Evolutionary conservation across 2,329 filamentous ascomycete genomes (phyloP).

Genomic region (Nectriaceae sp.): DNA sequence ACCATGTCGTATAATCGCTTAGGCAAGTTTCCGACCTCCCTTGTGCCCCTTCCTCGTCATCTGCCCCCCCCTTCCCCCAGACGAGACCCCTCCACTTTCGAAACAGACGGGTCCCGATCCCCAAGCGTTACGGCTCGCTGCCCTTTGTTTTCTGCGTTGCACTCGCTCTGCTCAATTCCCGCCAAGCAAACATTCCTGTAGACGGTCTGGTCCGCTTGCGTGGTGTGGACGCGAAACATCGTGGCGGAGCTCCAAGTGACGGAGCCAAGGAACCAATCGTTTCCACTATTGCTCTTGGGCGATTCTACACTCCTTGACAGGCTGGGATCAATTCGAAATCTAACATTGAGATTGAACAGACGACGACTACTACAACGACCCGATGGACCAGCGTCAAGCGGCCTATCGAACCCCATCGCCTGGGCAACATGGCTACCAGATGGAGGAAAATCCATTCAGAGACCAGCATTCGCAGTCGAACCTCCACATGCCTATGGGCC

Average conservation of each 20-base stretch:
- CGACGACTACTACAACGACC: constrained; percentile 62
- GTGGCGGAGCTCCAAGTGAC: constrained; percentile 14
- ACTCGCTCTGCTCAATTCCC: neutral
- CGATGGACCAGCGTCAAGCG: constrained; percentile 49
- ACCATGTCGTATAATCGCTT: constrained; percentile 75
- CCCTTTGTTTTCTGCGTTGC: constrained; percentile 3
- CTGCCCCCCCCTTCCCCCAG: constrained; percentile 19
- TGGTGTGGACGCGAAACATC: constrained; percentile 16
- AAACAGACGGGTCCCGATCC: constrained; percentile 14
- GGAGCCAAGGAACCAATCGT: neutral
- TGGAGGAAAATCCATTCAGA: constrained; percentile 75
- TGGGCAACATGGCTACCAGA: constrained; percentile 73
- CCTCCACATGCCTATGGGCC: constrained; percentile 30
- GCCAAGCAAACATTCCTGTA: constrained; percentile 9
- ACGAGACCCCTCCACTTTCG: constrained; percentile 22
- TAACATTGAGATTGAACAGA: constrained; percentile 39
- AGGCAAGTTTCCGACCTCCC: constrained; percentile 52
- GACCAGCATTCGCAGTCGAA: constrained; percentile 31
- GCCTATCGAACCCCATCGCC: constrained; percentile 71
- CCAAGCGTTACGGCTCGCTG: too few species aligned
- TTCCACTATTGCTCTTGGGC: neutral
- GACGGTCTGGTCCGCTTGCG: constrained; percentile 14
- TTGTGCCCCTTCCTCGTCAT: constrained; percentile 15
- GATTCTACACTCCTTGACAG: too few species aligned
- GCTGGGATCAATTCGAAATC: constrained; percentile 11